A percentile compares a stretch with the other conserved stretches of the same genome.
phyloP scores from a whole-genome alignment of 495 filamentous ascomycete species.

The Neurospora intermedia region DNA sequence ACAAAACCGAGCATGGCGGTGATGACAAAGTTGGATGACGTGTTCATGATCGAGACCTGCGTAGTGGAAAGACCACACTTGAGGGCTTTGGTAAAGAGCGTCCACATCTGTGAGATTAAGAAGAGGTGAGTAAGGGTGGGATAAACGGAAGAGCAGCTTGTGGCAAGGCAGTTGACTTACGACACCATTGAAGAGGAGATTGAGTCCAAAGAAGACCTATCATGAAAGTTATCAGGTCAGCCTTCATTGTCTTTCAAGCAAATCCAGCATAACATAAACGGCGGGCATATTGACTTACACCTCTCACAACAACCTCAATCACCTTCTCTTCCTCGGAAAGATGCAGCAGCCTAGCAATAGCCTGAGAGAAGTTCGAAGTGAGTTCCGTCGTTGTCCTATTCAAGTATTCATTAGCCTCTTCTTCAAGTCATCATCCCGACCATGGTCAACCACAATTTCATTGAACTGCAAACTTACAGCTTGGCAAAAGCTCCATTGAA shows the following conservation, averaged over 20 bases:
- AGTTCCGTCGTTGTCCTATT: slow-evolving; percentile 73
- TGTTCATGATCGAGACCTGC: slow-evolving; percentile 88
- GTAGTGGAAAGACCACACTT: slow-evolving; percentile 74
- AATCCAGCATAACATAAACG: background rate
- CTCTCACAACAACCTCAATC: slow-evolving; percentile 57
- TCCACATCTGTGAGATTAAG: slow-evolving; percentile 60
- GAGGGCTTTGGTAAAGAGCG: slow-evolving; percentile 73
- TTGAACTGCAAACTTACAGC: slow-evolving; percentile 45
- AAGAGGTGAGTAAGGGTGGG: background rate
- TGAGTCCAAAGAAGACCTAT: slow-evolving; percentile 78
- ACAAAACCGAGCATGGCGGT: slow-evolving; percentile 68
- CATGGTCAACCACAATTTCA: background rate
- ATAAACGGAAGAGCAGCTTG: background rate
- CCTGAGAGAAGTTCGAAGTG: slow-evolving; percentile 56
- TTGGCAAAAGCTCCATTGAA: slow-evolving; percentile 96
- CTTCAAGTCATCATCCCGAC: background rate
- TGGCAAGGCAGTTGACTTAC: slow-evolving; percentile 26
- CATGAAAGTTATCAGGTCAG: background rate
- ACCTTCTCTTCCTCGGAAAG: slow-evolving; percentile 38
- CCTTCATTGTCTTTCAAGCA: background rate
- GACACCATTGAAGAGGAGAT: slow-evolving; percentile 78
- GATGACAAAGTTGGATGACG: slow-evolving; percentile 81
- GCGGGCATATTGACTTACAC: slow-evolving; percentile 38
- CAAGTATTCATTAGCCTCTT: background rate
- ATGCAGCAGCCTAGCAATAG: slow-evolving; percentile 51